Evolutionary conservation across 2,329 filamentous ascomycete species (phyloP).

Genomic region (Xylariales sp.): DNA sequence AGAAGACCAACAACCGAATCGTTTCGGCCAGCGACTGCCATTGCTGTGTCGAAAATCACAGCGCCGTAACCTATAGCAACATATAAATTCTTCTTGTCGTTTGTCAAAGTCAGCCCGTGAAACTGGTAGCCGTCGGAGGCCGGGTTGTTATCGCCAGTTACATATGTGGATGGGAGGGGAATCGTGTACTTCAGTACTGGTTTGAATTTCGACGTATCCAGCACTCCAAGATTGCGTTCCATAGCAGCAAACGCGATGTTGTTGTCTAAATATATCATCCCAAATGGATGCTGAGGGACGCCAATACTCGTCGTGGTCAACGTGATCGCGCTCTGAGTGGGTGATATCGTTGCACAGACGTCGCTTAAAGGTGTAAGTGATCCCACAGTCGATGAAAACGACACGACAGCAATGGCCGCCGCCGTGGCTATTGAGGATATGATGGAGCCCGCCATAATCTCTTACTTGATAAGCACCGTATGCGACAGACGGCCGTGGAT

Average conservation of each 20-base stretch:
- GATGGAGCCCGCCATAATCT: no score
- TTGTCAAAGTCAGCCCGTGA: not conserved
- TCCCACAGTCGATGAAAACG: no score
- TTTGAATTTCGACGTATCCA: not conserved
- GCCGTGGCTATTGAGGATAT: no score
- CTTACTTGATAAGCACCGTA: no score
- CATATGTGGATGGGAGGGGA: not conserved
- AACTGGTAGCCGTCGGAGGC: not conserved
- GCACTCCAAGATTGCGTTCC: not conserved
- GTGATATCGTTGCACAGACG: not conserved
- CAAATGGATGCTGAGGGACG: not conserved
- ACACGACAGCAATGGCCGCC: no score
- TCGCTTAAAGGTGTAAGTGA: no score
- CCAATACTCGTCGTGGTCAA: not conserved
- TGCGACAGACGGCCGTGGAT: no score
- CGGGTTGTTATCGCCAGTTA: not conserved
- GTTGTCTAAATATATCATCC: not conserved
- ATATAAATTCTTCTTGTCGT: not conserved
- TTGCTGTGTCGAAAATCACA: not conserved
- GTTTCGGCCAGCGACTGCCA: not conserved
- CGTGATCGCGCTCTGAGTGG: not conserved
- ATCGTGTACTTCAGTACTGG: not conserved
- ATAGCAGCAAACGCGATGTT: not conserved
- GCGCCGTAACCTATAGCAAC: not conserved
- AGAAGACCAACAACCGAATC: not conserved